These are phyloP conservation scores for Rhododendron williamsianum DNA, from an alignment of 148 eudicot species.

Conservation along the genomic window DNA sequence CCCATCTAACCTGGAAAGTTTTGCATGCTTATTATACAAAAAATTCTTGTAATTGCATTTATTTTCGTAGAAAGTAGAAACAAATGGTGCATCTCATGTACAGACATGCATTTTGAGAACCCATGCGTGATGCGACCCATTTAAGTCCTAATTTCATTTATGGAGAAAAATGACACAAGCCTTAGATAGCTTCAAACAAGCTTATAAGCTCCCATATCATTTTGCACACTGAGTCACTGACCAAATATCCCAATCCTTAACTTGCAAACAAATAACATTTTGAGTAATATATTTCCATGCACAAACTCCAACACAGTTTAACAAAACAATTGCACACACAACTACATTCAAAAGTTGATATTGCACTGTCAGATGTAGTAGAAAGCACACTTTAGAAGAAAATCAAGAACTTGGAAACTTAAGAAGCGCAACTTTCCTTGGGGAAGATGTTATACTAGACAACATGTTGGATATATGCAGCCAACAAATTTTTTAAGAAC, in stretches of 20 bases:
- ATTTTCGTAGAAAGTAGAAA: not conserved
- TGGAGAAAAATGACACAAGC: not conserved
- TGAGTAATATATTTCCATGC: not conserved
- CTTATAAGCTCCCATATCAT: not conserved
- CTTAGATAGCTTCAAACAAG: not conserved
- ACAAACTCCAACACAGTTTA: not conserved
- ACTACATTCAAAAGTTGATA: not conserved
- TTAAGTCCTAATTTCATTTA: not conserved
- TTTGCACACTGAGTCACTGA: not conserved
- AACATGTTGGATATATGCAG: not conserved
- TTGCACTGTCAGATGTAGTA: not conserved
- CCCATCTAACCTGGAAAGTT: slow-evolving; percentile 68
- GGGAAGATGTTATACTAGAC: not conserved
- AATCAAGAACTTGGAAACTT: not conserved
- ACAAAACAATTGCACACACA: not conserved
- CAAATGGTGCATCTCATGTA: not conserved
- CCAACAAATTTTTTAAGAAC: not conserved
- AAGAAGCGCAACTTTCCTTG: not conserved
- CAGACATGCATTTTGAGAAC: not conserved
- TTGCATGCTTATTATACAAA: not conserved
- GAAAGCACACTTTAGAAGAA: not conserved
- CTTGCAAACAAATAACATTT: not conserved
- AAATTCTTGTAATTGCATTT: not conserved
- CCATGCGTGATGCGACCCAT: not conserved
- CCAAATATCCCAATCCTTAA: not conserved